phyloP scores from a whole-genome alignment of 2,329 filamentous ascomycete species.

The Seiridium unicorne region DNA sequence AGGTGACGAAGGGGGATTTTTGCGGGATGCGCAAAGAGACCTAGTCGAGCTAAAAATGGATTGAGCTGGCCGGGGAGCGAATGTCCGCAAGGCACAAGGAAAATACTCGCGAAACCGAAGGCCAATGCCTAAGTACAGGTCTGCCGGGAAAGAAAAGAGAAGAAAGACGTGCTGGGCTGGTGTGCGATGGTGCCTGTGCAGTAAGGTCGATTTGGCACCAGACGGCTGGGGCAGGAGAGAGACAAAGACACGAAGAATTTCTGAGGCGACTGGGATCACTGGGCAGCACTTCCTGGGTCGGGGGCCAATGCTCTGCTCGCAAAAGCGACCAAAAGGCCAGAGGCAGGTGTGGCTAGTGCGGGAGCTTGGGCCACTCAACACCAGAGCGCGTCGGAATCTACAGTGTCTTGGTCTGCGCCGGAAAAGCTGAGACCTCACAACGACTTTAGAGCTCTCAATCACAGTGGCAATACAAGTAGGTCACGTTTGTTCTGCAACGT shows the following conservation, averaged over 20 bases:
- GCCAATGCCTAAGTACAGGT: background rate
- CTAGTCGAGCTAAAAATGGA: background rate
- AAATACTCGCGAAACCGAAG: background rate
- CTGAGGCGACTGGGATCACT: background rate
- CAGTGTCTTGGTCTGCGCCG: too few species aligned
- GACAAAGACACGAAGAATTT: conserved; percentile 1
- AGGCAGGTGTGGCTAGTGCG: background rate
- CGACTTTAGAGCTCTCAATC: too few species aligned
- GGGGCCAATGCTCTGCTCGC: background rate
- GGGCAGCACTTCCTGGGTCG: background rate
- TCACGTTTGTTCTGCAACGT: background rate
- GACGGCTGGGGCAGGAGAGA: conserved; percentile 1
- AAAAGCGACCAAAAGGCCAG: background rate
- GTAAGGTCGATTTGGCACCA: background rate
- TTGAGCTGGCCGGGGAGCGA: background rate
- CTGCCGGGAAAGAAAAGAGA: background rate
- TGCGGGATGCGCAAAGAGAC: background rate
- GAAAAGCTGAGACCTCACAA: too few species aligned
- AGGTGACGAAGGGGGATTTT: background rate
- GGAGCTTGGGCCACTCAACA: background rate
- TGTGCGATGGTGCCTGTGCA: background rate
- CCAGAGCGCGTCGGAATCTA: too few species aligned
- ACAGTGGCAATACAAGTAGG: too few species aligned
- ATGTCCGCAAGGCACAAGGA: background rate
- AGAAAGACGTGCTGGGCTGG: background rate